phyloP scores from a whole-genome alignment of 208 protist genomes.

The Trypanosoma grayi region DNA sequence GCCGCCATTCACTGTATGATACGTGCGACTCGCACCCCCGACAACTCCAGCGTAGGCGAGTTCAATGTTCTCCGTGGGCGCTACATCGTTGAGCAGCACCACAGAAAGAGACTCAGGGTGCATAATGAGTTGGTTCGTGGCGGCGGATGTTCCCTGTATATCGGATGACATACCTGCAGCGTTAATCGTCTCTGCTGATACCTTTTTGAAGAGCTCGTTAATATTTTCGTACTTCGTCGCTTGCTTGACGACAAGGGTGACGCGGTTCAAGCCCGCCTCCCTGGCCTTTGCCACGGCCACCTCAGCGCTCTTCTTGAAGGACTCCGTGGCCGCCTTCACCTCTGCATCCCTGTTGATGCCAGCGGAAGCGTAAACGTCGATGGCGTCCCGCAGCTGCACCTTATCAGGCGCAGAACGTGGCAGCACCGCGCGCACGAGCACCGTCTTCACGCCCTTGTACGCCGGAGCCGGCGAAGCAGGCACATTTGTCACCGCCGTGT shows the following conservation, averaged over 20 bases:
- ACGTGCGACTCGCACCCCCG: slow-evolving; percentile 60
- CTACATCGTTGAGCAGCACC: slow-evolving; percentile 71
- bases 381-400: slow-evolving; percentile 70
- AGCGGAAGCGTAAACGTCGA: slow-evolving; percentile 68
- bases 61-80: slow-evolving; percentile 63
- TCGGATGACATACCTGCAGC: slow-evolving; percentile 61
- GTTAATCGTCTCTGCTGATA: slow-evolving; percentile 47
- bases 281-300: slow-evolving; percentile 68
- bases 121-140: slow-evolving; percentile 65
- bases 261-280: slow-evolving; percentile 41
- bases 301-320: slow-evolving; percentile 57
- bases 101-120: slow-evolving; percentile 70
- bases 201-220: slow-evolving; percentile 66
- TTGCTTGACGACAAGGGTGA: slow-evolving; percentile 77
- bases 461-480: slow-evolving; percentile 17
- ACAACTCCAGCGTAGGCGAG: slow-evolving; percentile 66
- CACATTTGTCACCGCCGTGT: slow-evolving; percentile 53
- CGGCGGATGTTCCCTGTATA: slow-evolving; percentile 43
- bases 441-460: slow-evolving; percentile 60
- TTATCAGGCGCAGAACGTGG: slow-evolving; percentile 42
- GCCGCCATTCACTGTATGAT: slow-evolving; percentile 54
- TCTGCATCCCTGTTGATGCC: slow-evolving; percentile 62
- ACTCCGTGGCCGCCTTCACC: slow-evolving; percentile 36
- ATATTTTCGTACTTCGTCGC: slow-evolving; percentile 66
- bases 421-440: slow-evolving; percentile 70